Evolutionary conservation across 805 yeast species (phyloP), one percentile per base, ranked within the genome.

Genomic region (Debaryomyces tyrocola): DNA sequence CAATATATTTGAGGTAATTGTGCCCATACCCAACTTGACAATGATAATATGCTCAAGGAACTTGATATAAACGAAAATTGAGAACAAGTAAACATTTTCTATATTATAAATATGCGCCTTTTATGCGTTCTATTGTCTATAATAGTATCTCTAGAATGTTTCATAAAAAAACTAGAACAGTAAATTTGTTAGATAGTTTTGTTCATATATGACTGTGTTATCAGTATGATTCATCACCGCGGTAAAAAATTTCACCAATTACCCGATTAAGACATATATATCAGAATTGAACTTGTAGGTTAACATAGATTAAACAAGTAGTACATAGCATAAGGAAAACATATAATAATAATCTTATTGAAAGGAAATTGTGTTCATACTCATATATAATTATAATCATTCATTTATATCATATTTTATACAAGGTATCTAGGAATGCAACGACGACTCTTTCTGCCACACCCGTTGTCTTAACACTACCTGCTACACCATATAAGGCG

Each of bases 401-500:
- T 24, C 27, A 24, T 24, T 17, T 17, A 17, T 24, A 20, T 37
- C 48, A 60, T 18, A 67, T 51, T 59, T 89, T 86, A 65, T 90
- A 92, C 37, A 94, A 61, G 6, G 88, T 75, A 61, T 94, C 96
- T 21, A 94, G 67, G 61, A 92, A 92, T 0, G 87, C 91, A 11
- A 79, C 85, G 35, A 92, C 86, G 9, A 92, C 66, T 46, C 78
- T 75, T 48, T 87, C 96, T 9, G 90, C 97, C 11, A 94, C 83
- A 2, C 96, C 94, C 0, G 83, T 78, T 0, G 97, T 90, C 47
- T 79, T 73, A 18, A 94, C 81, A 58, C 94, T 87, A 6, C 97
- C 97, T 2, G 98, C 98, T 40, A 92, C 95, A 54, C 99, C 99
- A 59, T 92, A 92, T 38, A 92, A 62, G 3, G 94, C 96, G 12